Conservation (phyloP, 371 early-diverging fungal species). For the Rhizopus microsporus region DNA sequence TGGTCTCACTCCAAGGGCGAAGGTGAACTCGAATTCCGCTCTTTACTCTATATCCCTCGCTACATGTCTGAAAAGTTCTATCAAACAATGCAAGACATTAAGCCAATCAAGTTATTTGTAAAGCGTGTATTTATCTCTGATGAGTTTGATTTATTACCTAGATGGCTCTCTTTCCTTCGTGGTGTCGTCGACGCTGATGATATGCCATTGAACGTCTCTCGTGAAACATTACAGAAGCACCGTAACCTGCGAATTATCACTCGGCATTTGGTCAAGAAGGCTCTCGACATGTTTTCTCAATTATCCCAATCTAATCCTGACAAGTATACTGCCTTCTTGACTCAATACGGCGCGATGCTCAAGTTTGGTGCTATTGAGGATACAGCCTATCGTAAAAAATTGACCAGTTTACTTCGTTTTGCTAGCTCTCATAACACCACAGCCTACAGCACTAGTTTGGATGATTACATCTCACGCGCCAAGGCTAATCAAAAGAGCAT, state of each 20-base stretch:
- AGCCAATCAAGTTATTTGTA: constrained; percentile 91
- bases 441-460: constrained; percentile 65
- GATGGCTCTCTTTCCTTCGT: constrained; percentile 71
- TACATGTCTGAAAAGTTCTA: constrained; percentile 69
- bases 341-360: constrained; percentile 69
- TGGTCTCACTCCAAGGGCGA: constrained; percentile 86
- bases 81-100: constrained; percentile 70
- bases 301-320: constrained; percentile 72
- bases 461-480: constrained; percentile 87
- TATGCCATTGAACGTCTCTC: constrained; percentile 93
- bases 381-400: constrained; percentile 66
- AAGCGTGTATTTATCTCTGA: constrained; percentile 96
- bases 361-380: constrained; percentile 90
- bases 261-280: constrained; percentile 85
- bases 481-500: constrained; percentile 88
- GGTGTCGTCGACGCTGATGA: constrained; percentile 94
- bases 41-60: constrained; percentile 85
- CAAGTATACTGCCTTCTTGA: constrained; percentile 74
- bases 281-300: constrained; percentile 80
- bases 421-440: constrained; percentile 63
- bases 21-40: constrained; percentile 84
- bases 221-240: constrained; percentile 93
- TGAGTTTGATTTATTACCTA: constrained; percentile 79
- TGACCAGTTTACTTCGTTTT: constrained; percentile 83
- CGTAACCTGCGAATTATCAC: constrained; percentile 77